Base-by-base conservation (phyloP, 805 yeast species). In the Sugiyamaella boreocaroliniensis region DNA sequence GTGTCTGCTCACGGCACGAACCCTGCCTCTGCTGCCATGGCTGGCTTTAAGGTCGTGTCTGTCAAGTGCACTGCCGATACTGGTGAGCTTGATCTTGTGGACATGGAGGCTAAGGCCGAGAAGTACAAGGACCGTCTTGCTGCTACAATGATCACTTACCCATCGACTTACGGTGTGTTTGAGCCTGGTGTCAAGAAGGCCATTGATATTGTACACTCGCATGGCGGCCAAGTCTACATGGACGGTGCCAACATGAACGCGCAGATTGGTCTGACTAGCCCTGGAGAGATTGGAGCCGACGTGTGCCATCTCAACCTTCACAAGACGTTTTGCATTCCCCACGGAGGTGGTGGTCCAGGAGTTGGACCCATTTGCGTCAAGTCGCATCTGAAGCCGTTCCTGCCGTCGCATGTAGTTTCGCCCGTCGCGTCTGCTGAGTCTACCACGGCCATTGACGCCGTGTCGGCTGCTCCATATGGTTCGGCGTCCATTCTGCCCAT, bases 161-260 rank as follows among this genome's bases (percentile, higher is more conserved):
- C 99, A 34, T 89, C 97, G 5, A 93, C 99, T 1, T 93, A 89
- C 67, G 99, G 99, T 52, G 80, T 92, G 56, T 93, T 89, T 64
- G 99, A 92, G 71, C 97, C 96, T 10, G 87, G 89, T 52, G 86
- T 93, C 54, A 83, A 80, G 66, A 76, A 77, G 49, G 97, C 97
- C 22, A 86, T 90, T 62, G 86, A 86, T n/a, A 75, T 83, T 54
- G 87, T 92, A 40, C 99, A 93, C 68, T 61, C 71, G 16, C 69
- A 83, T 63, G 98, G 99, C 52, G 99, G 97, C 22, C 96, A 90
- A 70, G 98, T 93, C 18, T 93, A 93, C 72, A 75, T 92, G 72
- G 99, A 93, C 71, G 99, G 99, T 68, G 99, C 99, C 52, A 93
- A 93, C 72, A 93, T 93, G 99, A 93, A 93, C 68, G 99, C 99